These are phyloP conservation scores for Miscanthus lutarioriparius DNA, from an alignment of 176 grass and related monocot species.

Conservation along the genomic window DNA sequence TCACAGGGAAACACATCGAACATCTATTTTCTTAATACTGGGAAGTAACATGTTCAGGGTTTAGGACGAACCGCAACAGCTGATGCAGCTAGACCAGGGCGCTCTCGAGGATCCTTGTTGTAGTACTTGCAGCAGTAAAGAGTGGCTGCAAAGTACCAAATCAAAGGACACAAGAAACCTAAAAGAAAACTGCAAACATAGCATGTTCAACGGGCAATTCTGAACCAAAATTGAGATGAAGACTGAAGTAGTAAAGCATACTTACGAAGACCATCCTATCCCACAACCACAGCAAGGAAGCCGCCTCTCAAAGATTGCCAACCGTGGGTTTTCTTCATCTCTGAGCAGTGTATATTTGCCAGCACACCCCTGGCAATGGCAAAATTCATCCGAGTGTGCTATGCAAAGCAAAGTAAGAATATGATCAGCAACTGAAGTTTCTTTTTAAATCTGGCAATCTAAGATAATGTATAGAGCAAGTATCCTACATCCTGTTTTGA, in stretches of 20 bases:
- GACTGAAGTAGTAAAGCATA: slow-evolving; percentile 13
- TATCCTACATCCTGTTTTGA: background rate
- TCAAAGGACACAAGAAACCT: slow-evolving; percentile 88
- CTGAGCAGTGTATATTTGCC: slow-evolving; percentile 68
- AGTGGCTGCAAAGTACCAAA: slow-evolving; percentile 75
- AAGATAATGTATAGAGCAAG: background rate
- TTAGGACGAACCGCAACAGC: slow-evolving; percentile 66
- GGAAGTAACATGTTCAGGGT: slow-evolving; percentile 17
- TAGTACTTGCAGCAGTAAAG: slow-evolving; percentile 84
- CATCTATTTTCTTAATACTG: background rate
- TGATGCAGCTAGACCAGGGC: slow-evolving; percentile 80
- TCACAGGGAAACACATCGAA: background rate
- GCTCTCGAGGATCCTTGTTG: slow-evolving; percentile 88
- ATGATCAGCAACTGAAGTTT: slow-evolving; percentile 21
- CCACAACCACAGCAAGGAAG: slow-evolving; percentile 93
- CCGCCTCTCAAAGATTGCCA: slow-evolving; percentile 74
- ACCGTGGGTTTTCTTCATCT: slow-evolving; percentile 84
- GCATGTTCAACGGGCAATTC: slow-evolving; percentile 23
- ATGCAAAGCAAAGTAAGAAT: background rate
- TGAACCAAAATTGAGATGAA: background rate
- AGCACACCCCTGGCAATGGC: slow-evolving; percentile 57
- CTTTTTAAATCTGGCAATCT: background rate
- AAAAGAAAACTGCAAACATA: slow-evolving; percentile 77
- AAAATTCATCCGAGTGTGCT: slow-evolving; percentile 50
- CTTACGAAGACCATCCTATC: slow-evolving; percentile 97